These are phyloP conservation scores for Argentina anserina DNA, from an alignment of 306 rosid genomes.

Conservation along the genomic window DNA sequence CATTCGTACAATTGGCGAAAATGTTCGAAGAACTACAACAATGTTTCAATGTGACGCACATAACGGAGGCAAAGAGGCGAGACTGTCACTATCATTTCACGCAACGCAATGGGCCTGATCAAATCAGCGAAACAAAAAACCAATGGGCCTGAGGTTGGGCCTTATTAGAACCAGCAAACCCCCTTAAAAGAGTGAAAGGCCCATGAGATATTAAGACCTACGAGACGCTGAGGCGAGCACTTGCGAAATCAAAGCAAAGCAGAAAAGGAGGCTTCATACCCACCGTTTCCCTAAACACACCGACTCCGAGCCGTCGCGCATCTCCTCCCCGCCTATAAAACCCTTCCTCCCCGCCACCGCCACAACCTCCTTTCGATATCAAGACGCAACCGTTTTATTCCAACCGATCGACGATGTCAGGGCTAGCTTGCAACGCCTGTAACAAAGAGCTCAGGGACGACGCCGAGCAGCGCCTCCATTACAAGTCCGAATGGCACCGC, in stretches of 20 bases:
- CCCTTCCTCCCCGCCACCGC: too few species aligned
- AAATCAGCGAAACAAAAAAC: too few species aligned
- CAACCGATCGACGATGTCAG: conserved; percentile 40
- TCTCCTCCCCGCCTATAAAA: not conserved
- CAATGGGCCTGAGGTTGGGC: too few species aligned
- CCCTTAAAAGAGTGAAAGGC: not conserved
- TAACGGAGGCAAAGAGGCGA: too few species aligned
- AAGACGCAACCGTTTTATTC: not conserved
- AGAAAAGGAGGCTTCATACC: not conserved
- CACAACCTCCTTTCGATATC: not conserved
- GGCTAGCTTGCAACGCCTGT: conserved; percentile 80
- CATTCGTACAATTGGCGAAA: too few species aligned
- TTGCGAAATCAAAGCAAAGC: conserved; percentile 10
- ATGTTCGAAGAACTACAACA: too few species aligned
- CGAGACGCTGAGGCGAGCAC: not conserved
- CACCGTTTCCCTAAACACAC: conserved; percentile 19
- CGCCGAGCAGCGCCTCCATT: conserved; percentile 71
- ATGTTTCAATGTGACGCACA: too few species aligned
- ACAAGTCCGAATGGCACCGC: conserved; percentile 98
- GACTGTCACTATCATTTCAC: too few species aligned
- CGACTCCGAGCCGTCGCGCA: conserved; percentile 29
- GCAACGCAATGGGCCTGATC: too few species aligned
- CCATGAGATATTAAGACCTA: not conserved
- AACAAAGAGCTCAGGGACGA: conserved; percentile 72
- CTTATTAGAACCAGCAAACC: too few species aligned